phyloP scores from a whole-genome alignment of 1,139 yeast species.

The Hansenula sp. region DNA sequence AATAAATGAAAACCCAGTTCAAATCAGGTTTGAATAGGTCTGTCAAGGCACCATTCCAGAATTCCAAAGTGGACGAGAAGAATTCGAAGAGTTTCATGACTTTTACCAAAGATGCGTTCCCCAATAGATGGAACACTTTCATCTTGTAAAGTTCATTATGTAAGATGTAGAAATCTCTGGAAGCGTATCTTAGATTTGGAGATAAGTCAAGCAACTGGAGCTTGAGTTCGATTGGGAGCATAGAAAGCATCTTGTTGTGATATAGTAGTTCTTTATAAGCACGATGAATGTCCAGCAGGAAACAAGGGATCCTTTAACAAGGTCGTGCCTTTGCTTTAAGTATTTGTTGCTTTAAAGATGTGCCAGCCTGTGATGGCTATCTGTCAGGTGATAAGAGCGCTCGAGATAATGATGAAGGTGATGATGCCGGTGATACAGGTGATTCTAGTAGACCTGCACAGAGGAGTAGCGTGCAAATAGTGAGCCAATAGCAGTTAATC shows the following conservation, averaged over 20 bases:
- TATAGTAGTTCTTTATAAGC: neutral
- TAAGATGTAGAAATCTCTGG: constrained; percentile 40
- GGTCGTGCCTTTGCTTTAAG: too few species aligned
- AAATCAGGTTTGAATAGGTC: constrained; percentile 38
- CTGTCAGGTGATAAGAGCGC: too few species aligned
- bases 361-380: too few species aligned
- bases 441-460: too few species aligned
- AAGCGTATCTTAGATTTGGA: constrained; percentile 36
- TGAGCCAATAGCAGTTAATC: too few species aligned
- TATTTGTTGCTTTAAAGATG: too few species aligned
- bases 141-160: constrained; percentile 48
- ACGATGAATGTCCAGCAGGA: too few species aligned
- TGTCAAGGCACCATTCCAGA: constrained; percentile 8
- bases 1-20: constrained; percentile 48
- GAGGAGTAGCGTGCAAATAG: too few species aligned
- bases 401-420: too few species aligned
- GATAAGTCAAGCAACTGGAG: constrained; percentile 35
- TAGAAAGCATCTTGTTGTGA: constrained; percentile 12
- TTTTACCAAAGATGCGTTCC: constrained; percentile 30
- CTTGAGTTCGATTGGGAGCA: constrained; percentile 50
- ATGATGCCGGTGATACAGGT: too few species aligned
- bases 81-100: constrained; percentile 25
- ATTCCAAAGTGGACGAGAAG: constrained; percentile 30
- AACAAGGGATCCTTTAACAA: too few species aligned
- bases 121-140: constrained; percentile 40